Percentiles rank a stretch among this genome's conserved stretches.
phyloP scores from a whole-genome alignment of 2,329 filamentous ascomycete species.

The Verticillium longisporum region DNA sequence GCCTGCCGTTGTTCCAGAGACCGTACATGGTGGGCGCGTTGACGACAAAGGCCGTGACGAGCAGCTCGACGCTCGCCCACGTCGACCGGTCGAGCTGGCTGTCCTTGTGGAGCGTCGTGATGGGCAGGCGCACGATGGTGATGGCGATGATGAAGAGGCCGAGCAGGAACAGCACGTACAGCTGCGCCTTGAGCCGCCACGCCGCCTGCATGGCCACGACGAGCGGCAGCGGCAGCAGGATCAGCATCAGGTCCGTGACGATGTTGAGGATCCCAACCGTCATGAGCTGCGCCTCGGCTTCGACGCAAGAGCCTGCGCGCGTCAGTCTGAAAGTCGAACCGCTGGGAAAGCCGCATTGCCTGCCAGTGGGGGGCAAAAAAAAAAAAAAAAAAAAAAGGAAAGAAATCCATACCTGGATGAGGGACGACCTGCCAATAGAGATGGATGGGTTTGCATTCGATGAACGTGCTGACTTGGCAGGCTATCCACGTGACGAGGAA shows the following conservation, averaged over 20 bases:
- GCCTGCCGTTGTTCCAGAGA: slow-evolving; percentile 20
- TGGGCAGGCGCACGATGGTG: slow-evolving; percentile 29
- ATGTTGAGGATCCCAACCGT: slow-evolving; percentile 25
- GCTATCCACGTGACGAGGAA: slow-evolving; percentile 22
- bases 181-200: slow-evolving; percentile 21
- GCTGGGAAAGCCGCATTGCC: neutral
- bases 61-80: slow-evolving; percentile 29
- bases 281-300: slow-evolving; percentile 23
- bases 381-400: neutral
- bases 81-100: slow-evolving; percentile 27
- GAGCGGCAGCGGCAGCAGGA: slow-evolving; percentile 20
- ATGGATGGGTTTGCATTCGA: slow-evolving; percentile 35
- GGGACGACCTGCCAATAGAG: slow-evolving; percentile 51
- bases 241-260: slow-evolving; percentile 21
- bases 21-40: slow-evolving; percentile 29
- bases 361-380: neutral
- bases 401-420: slow-evolving; percentile 19
- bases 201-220: slow-evolving; percentile 21
- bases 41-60: slow-evolving; percentile 18
- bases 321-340: neutral
- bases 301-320: slow-evolving; percentile 16
- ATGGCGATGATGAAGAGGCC: slow-evolving; percentile 31
- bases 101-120: slow-evolving; percentile 25
- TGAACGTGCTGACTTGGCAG: slow-evolving; percentile 24
- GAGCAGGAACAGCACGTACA: slow-evolving; percentile 26